Percentiles rank a stretch among this genome's conserved stretches.
phyloP scores from a whole-genome alignment of 257 asterid genomes.

The Ligustrum vulgare region DNA sequence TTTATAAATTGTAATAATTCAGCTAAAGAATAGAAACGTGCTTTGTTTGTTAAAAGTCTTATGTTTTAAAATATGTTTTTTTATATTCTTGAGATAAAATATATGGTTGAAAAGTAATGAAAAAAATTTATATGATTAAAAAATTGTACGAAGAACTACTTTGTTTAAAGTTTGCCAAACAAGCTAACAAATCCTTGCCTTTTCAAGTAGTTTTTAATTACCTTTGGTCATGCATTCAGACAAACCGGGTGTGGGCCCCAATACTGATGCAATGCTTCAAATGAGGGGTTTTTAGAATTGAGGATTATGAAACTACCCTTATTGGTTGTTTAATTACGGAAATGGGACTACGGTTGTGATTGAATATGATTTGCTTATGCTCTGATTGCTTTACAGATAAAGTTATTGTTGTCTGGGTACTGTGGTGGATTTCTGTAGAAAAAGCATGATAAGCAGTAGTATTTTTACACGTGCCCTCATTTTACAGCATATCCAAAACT shows the following conservation, averaged over 20 bases:
- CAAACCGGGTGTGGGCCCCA: conserved; percentile 40
- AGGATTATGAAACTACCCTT: conserved; percentile 12
- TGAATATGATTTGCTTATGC: conserved; percentile 39
- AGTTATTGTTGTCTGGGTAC: conserved; percentile 22
- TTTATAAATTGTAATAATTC: no score
- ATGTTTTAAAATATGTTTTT: no score
- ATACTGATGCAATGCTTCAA: neutral
- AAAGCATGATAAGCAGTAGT: conserved; percentile 27
- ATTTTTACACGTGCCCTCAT: conserved; percentile 27
- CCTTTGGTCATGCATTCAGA: conserved; percentile 33
- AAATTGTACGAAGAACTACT: no score
- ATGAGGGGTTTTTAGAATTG: conserved; percentile 9
- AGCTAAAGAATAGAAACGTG: no score
- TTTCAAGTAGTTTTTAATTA: conserved; percentile 23
- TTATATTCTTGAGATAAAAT: no score
- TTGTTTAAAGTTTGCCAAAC: no score
- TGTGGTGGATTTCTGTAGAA: conserved; percentile 22
- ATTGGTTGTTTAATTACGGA: conserved; percentile 25
- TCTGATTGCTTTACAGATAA: conserved; percentile 17
- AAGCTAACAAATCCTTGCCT: conserved; percentile 21
- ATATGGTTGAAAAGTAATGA: no score
- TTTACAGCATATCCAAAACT: conserved; percentile 14
- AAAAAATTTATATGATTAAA: no score
- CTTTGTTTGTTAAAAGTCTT: no score
- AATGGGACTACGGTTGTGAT: conserved; percentile 13